phyloP scores from a whole-genome alignment of 2,329 filamentous ascomycete genomes.

The Xylariaceae sp. region DNA sequence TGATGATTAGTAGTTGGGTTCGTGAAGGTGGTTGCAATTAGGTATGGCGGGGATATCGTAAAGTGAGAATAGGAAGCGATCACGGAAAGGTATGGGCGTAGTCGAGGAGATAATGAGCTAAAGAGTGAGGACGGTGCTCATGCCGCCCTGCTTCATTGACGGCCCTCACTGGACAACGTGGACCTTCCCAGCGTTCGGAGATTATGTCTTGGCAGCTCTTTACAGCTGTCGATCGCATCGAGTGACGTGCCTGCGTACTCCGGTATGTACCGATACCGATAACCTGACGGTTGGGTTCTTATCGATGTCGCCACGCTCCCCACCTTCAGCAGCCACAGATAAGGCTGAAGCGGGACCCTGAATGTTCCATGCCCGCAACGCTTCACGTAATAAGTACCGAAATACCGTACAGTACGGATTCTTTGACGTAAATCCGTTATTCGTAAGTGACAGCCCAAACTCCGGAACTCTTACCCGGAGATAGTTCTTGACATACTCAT shows the following conservation, averaged over 20 bases:
- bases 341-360: slow-evolving; percentile 3
- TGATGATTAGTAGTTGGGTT: neutral
- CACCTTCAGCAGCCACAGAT: slow-evolving; percentile 8
- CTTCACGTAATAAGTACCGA: neutral
- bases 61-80: neutral
- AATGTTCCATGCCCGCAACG: neutral
- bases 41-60: neutral
- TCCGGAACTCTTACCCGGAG: too few relatives aligned
- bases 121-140: neutral
- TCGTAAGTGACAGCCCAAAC: too few relatives aligned
- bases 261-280: neutral
- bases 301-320: neutral
- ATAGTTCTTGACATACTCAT: too few relatives aligned
- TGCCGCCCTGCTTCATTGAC: neutral
- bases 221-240: neutral
- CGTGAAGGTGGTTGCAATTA: neutral
- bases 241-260: neutral
- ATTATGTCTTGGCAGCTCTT: neutral
- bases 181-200: neutral
- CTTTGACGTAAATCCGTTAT: too few relatives aligned
- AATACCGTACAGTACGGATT: too few relatives aligned
- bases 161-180: slow-evolving; percentile 8
- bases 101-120: neutral
- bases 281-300: neutral
- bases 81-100: neutral